Evolutionary conservation across 805 yeast species (phyloP), one percentile per base, ranked within the genome.

Genomic region (Sugiyamaella americana): DNA sequence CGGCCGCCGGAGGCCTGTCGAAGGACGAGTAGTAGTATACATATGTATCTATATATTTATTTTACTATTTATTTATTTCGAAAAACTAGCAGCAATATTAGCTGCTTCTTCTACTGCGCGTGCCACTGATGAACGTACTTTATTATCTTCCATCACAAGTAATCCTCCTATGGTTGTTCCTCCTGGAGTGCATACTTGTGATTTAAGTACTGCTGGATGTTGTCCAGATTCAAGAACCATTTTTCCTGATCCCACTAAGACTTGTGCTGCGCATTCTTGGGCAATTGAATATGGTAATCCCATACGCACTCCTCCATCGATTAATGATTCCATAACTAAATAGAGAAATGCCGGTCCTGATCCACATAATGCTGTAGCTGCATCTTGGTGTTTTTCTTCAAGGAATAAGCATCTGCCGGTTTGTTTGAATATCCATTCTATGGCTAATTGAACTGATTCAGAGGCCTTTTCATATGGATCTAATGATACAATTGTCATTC

Each of bases 161-260:
- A 93, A 71, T 0, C 98, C 98, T 6, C 95, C 95, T 63, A 93
- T 93, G 3, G 98, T 93, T 43, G 97, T 89, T 29, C 98, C 98
- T 24, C 93, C 98, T 20, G 98, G 98, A 0, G 98, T 93, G 62
- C 96, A 88, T 5, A 93, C 93, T 57, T 81, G 82, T 62, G 84
- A 80, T 62, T 86, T 86, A 63, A 93, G 74, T 10, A 77, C 87
- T 17, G 93, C 91, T 8, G 98, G 98, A 60, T 91, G 96, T 38
- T 74, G 78, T 2, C 87, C 88, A 8, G 88, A 81, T 54, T 79
- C 77, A 52, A 82, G 76, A 1, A 83, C 89, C 96, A 93, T 85
- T 66, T 80, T 81, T 13, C 93, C 91, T 11, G 97, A 85, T 20
- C 98, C 98, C 64, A 84, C 89, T 79, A 88, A 74, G 17, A 91